These are phyloP conservation scores for Thelonectria discophora DNA, from an alignment of 2,329 filamentous ascomycete species.

Conservation along the genomic window DNA sequence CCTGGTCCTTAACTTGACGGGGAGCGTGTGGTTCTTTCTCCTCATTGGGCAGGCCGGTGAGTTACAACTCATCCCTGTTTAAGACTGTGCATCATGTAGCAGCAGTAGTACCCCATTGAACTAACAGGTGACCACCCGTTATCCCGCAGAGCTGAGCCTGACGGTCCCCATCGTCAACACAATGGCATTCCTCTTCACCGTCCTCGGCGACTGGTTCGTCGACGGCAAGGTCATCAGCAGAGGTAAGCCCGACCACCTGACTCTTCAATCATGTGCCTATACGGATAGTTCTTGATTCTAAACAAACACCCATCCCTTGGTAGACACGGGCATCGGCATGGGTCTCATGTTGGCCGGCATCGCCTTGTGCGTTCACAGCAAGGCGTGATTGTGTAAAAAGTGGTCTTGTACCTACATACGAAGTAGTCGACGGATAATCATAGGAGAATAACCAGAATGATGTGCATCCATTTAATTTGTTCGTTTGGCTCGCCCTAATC, in stretches of 20 bases:
- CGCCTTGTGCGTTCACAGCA: constrained; percentile 81
- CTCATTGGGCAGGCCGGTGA: constrained; percentile 90
- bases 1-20: constrained; percentile 86
- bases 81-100: too few species aligned
- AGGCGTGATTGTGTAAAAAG: constrained; percentile 46
- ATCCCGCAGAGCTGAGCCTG: constrained; percentile 79
- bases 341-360: constrained; percentile 80
- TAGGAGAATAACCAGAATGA: constrained; percentile 11
- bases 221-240: constrained; percentile 89
- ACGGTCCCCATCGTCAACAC: constrained; percentile 97
- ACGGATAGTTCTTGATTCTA: background rate
- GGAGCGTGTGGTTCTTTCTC: constrained; percentile 96
- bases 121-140: constrained; percentile 29
- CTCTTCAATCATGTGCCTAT: background rate
- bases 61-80: constrained; percentile 49
- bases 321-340: constrained; percentile 88
- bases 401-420: constrained; percentile 17
- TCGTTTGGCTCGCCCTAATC: constrained; percentile 5
- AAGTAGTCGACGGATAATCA: too few species aligned
- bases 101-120: too few species aligned
- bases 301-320: background rate
- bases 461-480: constrained; percentile 23
- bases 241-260: constrained; percentile 60
- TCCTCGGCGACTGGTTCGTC: constrained; percentile 93
- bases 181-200: constrained; percentile 93